Conservation (phyloP, 2,329 filamentous ascomycete species). For the Stromatinia cepivora region DNA sequence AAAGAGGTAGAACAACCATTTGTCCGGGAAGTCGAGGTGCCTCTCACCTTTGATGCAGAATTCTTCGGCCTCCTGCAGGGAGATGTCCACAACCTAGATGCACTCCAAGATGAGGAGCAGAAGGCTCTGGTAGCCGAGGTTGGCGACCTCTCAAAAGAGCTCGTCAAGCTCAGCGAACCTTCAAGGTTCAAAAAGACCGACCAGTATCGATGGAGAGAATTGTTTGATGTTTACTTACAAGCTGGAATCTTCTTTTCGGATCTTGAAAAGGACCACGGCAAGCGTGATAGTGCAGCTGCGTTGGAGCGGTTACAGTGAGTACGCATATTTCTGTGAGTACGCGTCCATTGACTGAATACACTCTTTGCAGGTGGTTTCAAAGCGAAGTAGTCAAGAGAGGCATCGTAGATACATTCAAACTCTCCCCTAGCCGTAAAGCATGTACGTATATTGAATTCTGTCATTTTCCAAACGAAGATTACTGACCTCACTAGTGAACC, state of each 20-base stretch:
- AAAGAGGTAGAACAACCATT: conserved; percentile 13
- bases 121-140: conserved; percentile 64
- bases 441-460: conserved; percentile 30
- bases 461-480: conserved; percentile 56
- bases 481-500: conserved; percentile 32
- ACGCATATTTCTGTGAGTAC: background rate
- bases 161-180: conserved; percentile 64
- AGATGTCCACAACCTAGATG: conserved; percentile 64
- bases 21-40: conserved; percentile 64
- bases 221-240: conserved; percentile 81
- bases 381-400: conserved; percentile 61
- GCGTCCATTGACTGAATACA: background rate
- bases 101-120: conserved; percentile 63
- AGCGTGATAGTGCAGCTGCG: conserved; percentile 64
- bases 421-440: conserved; percentile 63
- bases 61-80: conserved; percentile 77
- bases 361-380: conserved; percentile 58
- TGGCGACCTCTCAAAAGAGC: conserved; percentile 60
- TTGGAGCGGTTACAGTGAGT: conserved; percentile 55
- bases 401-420: conserved; percentile 62
- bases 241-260: conserved; percentile 81
- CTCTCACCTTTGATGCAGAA: conserved; percentile 72
- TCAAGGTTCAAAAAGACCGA: conserved; percentile 61
- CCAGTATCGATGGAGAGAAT: conserved; percentile 72
- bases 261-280: conserved; percentile 68